Base-by-base conservation (phyloP, 768 basidiomycete species). In the Macrocybe gigantea region DNA sequence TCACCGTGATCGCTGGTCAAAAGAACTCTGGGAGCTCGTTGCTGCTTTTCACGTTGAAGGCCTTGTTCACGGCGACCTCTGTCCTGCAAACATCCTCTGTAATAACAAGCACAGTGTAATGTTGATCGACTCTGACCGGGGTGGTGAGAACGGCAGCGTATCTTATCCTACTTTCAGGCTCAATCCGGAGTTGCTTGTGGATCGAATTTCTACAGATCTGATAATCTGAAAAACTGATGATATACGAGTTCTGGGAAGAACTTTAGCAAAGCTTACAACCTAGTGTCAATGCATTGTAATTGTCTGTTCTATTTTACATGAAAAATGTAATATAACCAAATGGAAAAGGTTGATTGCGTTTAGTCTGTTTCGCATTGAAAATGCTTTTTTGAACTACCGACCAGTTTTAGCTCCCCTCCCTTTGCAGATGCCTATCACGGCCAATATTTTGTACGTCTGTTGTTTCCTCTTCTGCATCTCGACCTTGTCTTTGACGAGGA, bases 91-190 rank as follows among this genome's bases (percentile, higher is more conserved):
- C 40, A 41, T 41, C 31, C 1, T 41, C 40, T 41, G 40, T 15
- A 5, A 41, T 15, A 3, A 13, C 22, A 36, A 55, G 33, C 45
- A 41, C n/a, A n/a, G n/a, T 15, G 44, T 52, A 14, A 48, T 48
- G 49, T 9, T 54, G 29, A 44, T 55, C 8, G 52, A 55, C 38
- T 55, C 52, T 42, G 54, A 55, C 32, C 50, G 52, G 52, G 55
- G 49, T 44, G 54, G 54, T 10, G 40, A 35, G 39, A 52, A 50
- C 10, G 52, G 55, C 6, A 44, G 48, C 44, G 49, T 39, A 30
- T 29, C 31, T 11, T 56, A 56, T 46, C 55, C 52, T 12, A 45
- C 49, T 2, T 40, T 36, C 38, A n/a, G 13, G 15, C 48, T 56
- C 13, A 42, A 56, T 39, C 29, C 9, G 35, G 49, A 48, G 41